Percentiles rank a stretch among this genome's conserved stretches.
Evolutionary conservation across 495 filamentous ascomycete genomes (phyloP).

Genomic region (Parathielavia appendiculata): DNA sequence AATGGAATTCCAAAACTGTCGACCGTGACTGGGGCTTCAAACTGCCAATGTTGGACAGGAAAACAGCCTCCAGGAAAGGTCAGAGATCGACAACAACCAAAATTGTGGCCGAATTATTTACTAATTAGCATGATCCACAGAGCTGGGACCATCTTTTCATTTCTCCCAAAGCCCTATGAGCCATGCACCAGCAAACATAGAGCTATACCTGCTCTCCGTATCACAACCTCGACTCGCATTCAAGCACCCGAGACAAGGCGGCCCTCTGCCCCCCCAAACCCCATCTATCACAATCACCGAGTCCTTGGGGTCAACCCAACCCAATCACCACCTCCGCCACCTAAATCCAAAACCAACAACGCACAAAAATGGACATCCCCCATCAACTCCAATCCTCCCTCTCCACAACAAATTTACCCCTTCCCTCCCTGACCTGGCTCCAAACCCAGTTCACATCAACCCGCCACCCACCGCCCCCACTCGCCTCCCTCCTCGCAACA

Average conservation of each 20-base stretch:
- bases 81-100: no score
- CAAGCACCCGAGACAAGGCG: not conserved
- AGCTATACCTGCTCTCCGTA: not conserved
- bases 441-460: slow-evolving; percentile 24
- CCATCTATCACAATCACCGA: not conserved
- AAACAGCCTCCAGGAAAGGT: not conserved
- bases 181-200: no score
- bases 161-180: not conserved
- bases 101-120: no score
- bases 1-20: no score
- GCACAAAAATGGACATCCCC: slow-evolving; percentile 3
- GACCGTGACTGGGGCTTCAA: no score
- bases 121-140: no score
- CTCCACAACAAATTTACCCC: slow-evolving; percentile 32
- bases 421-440: slow-evolving; percentile 40
- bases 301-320: not conserved
- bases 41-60: no score
- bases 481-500: slow-evolving; percentile 69
- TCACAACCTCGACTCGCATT: not conserved
- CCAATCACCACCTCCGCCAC: not conserved
- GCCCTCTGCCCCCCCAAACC: not conserved
- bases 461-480: slow-evolving; percentile 52
- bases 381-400: slow-evolving; percentile 36
- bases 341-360: not conserved
- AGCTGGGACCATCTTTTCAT: no score